Evolutionary conservation across 192 early-diverging fungal species (phyloP).

Genomic region (Mortierella claussenii): DNA sequence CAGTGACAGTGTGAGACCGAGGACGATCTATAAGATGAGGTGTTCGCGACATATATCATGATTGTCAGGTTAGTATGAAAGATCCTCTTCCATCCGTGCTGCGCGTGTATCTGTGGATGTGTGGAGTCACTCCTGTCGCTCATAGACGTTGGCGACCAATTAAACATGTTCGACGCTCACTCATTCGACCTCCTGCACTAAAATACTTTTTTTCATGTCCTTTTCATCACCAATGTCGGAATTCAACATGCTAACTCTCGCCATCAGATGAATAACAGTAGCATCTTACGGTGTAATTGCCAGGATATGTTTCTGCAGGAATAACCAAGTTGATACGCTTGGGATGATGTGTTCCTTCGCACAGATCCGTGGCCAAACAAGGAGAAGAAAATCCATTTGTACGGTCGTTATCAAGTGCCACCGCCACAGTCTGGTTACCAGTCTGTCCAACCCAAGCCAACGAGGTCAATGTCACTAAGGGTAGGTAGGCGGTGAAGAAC

Average conservation of each 20-base stretch:
- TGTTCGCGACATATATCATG: too few species aligned
- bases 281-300: slow-evolving; percentile 48
- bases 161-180: too few species aligned
- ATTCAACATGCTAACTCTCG: too few species aligned
- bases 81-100: not conserved
- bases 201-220: too few species aligned
- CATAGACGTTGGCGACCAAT: too few species aligned
- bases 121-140: too few species aligned
- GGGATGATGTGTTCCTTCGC: slow-evolving; percentile 37
- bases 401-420: slow-evolving; percentile 29
- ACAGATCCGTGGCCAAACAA: slow-evolving; percentile 21
- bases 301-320: slow-evolving; percentile 9
- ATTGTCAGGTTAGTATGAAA: not conserved
- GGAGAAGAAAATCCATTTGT: not conserved
- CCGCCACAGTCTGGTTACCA: slow-evolving; percentile 31
- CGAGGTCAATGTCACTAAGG: slow-evolving; percentile 29
- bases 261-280: too few species aligned
- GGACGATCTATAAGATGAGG: slow-evolving; percentile 29
- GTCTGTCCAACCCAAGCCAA: slow-evolving; percentile 23
- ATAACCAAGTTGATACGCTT: slow-evolving; percentile 38
- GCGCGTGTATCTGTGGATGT: too few species aligned
- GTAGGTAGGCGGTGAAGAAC: too few species aligned
- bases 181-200: not conserved
- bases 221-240: too few species aligned
- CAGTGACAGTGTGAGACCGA: slow-evolving; percentile 28